Evolutionary conservation across 768 basidiomycete genomes (phyloP).

Genomic region (Leccinum olivaceopallidum): DNA sequence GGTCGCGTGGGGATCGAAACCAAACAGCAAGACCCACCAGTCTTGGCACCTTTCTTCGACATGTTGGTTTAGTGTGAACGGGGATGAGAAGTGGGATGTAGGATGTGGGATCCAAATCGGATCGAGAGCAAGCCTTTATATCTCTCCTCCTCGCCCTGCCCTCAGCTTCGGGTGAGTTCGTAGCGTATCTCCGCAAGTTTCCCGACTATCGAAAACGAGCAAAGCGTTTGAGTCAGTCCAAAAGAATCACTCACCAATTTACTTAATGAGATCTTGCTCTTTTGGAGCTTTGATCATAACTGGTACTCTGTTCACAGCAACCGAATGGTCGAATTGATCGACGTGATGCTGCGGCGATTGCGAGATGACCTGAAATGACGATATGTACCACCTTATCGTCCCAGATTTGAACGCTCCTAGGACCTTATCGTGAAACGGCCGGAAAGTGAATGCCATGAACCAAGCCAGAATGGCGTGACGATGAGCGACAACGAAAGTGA

Average conservation of each 20-base stretch:
- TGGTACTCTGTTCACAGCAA: constrained; percentile 3
- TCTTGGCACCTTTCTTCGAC: constrained; percentile 28
- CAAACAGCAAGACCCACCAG: constrained; percentile 22
- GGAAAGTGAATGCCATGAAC: neutral
- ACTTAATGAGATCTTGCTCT: constrained; percentile 5
- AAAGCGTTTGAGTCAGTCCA: neutral
- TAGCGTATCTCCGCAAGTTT: constrained; percentile 12
- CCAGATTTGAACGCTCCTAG: constrained; percentile 13
- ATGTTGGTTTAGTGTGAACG: constrained; percentile 17
- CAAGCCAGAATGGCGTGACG: constrained; percentile 1
- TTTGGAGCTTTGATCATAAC: constrained; percentile 8
- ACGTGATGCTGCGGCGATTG: constrained; percentile 19
- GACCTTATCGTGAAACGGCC: constrained; percentile 24
- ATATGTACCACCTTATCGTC: constrained; percentile 19
- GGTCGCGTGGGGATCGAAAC: constrained; percentile 1
- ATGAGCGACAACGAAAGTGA: neutral
- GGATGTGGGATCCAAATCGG: neutral
- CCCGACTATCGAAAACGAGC: constrained; percentile 7
- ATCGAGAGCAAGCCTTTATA: constrained; percentile 23
- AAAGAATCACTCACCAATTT: neutral
- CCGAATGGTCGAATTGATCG: constrained; percentile 7
- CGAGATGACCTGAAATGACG: constrained; percentile 3
- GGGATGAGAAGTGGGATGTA: constrained; percentile 2
- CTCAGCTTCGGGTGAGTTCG: constrained; percentile 27
- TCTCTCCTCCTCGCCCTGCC: constrained; percentile 25